Percentiles rank a stretch among this genome's conserved stretches.
Evolutionary conservation across 2,329 filamentous ascomycete species (phyloP).

Genomic region (Hypoxylon sp.): DNA sequence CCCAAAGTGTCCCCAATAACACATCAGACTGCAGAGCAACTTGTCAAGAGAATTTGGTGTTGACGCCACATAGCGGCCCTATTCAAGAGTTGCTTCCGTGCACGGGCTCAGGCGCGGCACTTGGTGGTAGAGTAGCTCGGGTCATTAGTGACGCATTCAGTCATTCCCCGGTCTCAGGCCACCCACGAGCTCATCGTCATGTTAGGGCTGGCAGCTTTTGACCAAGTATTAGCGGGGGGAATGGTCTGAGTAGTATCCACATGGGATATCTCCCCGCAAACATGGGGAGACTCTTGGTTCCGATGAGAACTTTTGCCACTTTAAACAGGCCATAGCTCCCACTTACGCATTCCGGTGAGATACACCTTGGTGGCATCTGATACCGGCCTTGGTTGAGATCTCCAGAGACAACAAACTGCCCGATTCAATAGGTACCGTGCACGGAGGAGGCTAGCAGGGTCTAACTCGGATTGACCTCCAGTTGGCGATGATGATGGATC

Average conservation of each 20-base stretch:
- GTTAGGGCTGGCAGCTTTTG: slow-evolving; percentile 4
- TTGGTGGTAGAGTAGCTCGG: neutral
- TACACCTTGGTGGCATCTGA: neutral
- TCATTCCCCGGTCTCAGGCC: neutral
- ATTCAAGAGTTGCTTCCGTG: neutral
- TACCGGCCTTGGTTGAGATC: neutral
- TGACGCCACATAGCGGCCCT: neutral
- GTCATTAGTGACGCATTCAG: neutral
- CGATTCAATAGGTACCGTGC: neutral
- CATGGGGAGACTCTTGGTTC: neutral
- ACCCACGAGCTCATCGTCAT: slow-evolving; percentile 1
- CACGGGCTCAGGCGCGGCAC: neutral
- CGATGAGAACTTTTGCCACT: neutral
- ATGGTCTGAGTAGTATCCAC: neutral
- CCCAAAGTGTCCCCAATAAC: neutral
- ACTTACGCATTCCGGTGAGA: neutral
- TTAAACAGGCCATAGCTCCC: neutral
- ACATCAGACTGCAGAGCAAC: neutral
- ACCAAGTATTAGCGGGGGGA: neutral
- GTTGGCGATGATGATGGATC: neutral
- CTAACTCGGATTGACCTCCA: neutral
- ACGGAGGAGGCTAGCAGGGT: neutral
- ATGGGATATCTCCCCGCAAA: slow-evolving; percentile 3
- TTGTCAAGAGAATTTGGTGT: slow-evolving; percentile 6
- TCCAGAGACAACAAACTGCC: neutral